These are phyloP conservation scores for Globisporangium splendens DNA, from an alignment of 352 stramenopile species.

Conservation along the genomic window DNA sequence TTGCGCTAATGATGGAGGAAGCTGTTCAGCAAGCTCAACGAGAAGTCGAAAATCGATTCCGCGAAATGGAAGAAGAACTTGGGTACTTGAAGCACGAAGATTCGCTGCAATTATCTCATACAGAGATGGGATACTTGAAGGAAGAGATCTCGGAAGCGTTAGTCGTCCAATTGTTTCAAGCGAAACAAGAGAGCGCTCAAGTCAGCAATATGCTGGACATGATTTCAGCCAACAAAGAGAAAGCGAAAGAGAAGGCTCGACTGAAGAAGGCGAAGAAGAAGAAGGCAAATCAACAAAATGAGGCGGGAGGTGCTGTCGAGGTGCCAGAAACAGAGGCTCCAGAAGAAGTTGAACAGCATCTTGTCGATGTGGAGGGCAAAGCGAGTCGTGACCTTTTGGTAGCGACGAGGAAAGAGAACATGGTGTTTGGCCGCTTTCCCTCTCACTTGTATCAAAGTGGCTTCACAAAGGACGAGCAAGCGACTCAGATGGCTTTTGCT, in stretches of 20 bases:
- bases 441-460: constrained; percentile 57
- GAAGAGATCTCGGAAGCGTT: constrained; percentile 66
- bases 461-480: constrained; percentile 56
- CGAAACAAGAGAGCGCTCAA: constrained; percentile 46
- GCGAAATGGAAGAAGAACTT: constrained; percentile 85
- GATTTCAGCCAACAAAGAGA: constrained; percentile 57
- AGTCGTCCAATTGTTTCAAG: constrained; percentile 46
- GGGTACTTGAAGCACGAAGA: constrained; percentile 56
- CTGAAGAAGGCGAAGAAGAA: constrained; percentile 27
- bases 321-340: constrained; percentile 34
- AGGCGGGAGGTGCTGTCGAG: constrained; percentile 15
- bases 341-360: constrained; percentile 45
- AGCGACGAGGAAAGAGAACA: constrained; percentile 41
- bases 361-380: constrained; percentile 40
- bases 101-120: constrained; percentile 34
- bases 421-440: constrained; percentile 68
- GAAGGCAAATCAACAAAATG: constrained; percentile 7
- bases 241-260: constrained; percentile 38
- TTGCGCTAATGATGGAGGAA: constrained; percentile 82
- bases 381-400: constrained; percentile 23
- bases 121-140: constrained; percentile 55
- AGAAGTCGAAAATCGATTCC: constrained; percentile 80
- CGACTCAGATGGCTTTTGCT: constrained; percentile 39
- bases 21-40: constrained; percentile 71
- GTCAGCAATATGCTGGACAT: constrained; percentile 46